These are phyloP conservation scores for Sambucus nigra DNA, from an alignment of 129 eudicot species.

Conservation along the genomic window DNA sequence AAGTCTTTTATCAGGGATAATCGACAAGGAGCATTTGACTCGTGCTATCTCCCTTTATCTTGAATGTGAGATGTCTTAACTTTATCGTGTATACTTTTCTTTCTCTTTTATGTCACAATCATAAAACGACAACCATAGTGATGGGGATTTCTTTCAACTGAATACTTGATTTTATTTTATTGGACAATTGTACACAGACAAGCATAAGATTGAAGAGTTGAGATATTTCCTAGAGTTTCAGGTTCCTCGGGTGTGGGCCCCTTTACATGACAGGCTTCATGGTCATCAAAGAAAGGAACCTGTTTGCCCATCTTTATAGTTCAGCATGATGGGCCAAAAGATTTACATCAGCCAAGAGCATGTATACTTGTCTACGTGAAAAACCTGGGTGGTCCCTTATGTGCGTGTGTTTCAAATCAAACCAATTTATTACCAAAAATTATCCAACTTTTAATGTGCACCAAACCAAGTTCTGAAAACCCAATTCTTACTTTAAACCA, in stretches of 20 bases:
- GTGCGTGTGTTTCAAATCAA: no score
- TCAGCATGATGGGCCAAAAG: conserved; percentile 76
- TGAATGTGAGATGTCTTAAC: conserved; percentile 37
- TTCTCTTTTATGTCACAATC: neutral
- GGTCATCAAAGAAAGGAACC: conserved; percentile 73
- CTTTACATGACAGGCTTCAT: conserved; percentile 39
- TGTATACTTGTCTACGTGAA: conserved; percentile 20
- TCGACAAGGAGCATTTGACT: conserved; percentile 43
- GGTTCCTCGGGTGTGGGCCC: conserved; percentile 63
- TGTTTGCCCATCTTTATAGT: conserved; percentile 61
- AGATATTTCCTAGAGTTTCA: conserved; percentile 69
- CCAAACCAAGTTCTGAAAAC: no score
- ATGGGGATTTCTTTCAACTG: neutral
- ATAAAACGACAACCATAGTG: no score
- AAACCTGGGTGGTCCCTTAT: no score
- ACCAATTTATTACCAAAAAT: no score
- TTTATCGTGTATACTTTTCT: neutral
- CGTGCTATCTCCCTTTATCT: conserved; percentile 63
- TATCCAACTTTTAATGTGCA: no score
- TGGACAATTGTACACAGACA: conserved; percentile 35
- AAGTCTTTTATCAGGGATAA: no score
- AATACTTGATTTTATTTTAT: neutral
- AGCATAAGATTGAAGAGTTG: conserved; percentile 65
- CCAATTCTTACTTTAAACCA: no score
- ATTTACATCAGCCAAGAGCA: conserved; percentile 66